These are phyloP conservation scores for Helotiales sp. DNA, from an alignment of 2,329 filamentous ascomycete genomes.

Conservation along the genomic window DNA sequence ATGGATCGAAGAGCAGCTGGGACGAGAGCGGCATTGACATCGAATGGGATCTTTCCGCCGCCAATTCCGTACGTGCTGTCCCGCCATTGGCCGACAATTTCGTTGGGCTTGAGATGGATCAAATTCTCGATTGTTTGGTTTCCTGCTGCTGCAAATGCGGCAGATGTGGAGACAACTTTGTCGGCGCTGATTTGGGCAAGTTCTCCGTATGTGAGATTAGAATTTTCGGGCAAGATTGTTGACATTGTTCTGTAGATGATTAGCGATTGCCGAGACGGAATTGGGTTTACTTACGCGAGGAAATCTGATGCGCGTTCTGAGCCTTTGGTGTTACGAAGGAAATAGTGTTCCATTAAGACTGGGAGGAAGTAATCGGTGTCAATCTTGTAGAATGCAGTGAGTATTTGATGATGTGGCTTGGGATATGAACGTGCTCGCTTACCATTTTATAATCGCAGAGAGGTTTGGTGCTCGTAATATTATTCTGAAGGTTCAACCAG, in stretches of 20 bases:
- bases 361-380: constrained; percentile 67
- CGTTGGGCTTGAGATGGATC: constrained; percentile 58
- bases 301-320: constrained; percentile 45
- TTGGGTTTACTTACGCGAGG: constrained; percentile 32
- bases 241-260: constrained; percentile 49
- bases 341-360: constrained; percentile 62
- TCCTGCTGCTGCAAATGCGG: constrained; percentile 54
- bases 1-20: constrained; percentile 66
- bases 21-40: constrained; percentile 67
- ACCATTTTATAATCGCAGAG: constrained; percentile 63
- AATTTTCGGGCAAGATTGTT: constrained; percentile 55
- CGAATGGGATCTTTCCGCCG: constrained; percentile 66
- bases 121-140: constrained; percentile 59
- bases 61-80: constrained; percentile 65
- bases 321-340: constrained; percentile 53
- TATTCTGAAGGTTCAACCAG: constrained; percentile 59
- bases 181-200: constrained; percentile 58
- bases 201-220: constrained; percentile 57
- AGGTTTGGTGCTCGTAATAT: constrained; percentile 56
- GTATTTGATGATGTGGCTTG: not conserved
- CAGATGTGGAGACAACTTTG: constrained; percentile 61
- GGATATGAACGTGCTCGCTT: constrained; percentile 2
- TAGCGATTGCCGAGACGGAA: not conserved
- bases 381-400: constrained; percentile 49
- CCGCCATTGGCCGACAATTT: constrained; percentile 66